These are phyloP conservation scores for Stereum hirsutum DNA, from an alignment of 1,284 basidiomycete species.

Conservation along the genomic window DNA sequence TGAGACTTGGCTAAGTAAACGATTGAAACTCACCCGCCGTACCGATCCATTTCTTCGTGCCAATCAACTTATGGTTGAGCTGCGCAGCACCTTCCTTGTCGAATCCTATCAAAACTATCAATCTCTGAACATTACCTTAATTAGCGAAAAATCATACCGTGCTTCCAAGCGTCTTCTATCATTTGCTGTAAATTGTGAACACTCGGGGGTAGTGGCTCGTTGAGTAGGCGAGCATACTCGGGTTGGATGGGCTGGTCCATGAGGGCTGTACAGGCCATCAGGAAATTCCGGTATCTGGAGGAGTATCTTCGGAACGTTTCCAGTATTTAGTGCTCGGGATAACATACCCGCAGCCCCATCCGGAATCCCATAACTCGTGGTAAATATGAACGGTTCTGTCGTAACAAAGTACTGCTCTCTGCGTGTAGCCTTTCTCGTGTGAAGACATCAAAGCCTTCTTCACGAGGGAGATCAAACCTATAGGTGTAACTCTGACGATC, in stretches of 20 bases:
- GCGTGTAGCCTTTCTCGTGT: slow-evolving; percentile 39
- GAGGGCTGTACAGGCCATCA: slow-evolving; percentile 73
- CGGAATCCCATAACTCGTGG: slow-evolving; percentile 47
- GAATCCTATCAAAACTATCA: slow-evolving; percentile 40
- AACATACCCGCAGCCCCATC: slow-evolving; percentile 68
- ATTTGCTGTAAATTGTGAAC: slow-evolving; percentile 66
- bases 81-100: slow-evolving; percentile 60
- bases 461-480: slow-evolving; percentile 64
- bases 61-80: slow-evolving; percentile 48
- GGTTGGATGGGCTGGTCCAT: slow-evolving; percentile 55
- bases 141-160: slow-evolving; percentile 29
- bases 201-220: slow-evolving; percentile 48
- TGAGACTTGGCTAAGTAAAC: slow-evolving; percentile 1
- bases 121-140: background rate
- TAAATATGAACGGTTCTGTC: slow-evolving; percentile 52
- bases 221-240: slow-evolving; percentile 50
- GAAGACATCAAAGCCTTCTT: slow-evolving; percentile 44
- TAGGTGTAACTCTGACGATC: background rate
- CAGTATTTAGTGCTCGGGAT: background rate
- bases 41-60: slow-evolving; percentile 71
- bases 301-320: background rate
- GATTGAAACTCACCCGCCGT: slow-evolving; percentile 45
- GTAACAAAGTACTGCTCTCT: slow-evolving; percentile 59
- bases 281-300: slow-evolving; percentile 75
- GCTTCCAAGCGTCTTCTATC: slow-evolving; percentile 75